Evolutionary conservation across 305 asterid species (phyloP), one percentile per base, ranked within the genome.

Genomic region (Fraxinus sp.): DNA sequence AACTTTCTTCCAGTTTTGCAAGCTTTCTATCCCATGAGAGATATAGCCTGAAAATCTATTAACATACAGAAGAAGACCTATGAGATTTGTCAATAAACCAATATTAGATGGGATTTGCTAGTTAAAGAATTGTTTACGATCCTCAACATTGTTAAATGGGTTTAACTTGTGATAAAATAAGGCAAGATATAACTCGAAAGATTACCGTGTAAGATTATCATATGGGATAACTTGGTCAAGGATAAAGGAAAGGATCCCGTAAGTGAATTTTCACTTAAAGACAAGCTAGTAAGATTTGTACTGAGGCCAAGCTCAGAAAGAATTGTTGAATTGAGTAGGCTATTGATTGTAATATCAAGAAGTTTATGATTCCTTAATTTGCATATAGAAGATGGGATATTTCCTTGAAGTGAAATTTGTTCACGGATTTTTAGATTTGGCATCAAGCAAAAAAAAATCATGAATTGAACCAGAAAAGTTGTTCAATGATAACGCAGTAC

Each of bases 31-130:
- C 5, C 36, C 3, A 5, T 33, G 36, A 33, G 36, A 3, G 36
- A 33, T 33, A 33, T 1, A 36, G 1, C 41, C 9, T 5, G 41
- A 36, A 36, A 36, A 36, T 36, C 8, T 36, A 86, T 95, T 93
- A 0, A 85, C 80, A 35, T 26, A 88, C 78, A 91, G 80, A 36
- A 18, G 88, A 82, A 95, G 88, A 59, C 0, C 2, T 0, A 1
- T 49, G 55, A 91, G 90, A 43, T 90, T 86, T 57, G 83, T 82
- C 55, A 88, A 79, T 4, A 84, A 80, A 66, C 93, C 91, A 43
- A 92, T 92, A 79, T 92, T 94, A 0, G 94, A 24, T 1, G 93
- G 93, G 33, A 95, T 77, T 81, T 82, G 79, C 37, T 97, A 97
- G 0, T 82, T 85, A 93, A 90, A 30, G 0, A 0, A 66, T 0